A percentile compares a stretch with the other conserved stretches of the same genome.
These are phyloP conservation scores for Datisca glomerata DNA, from an alignment of 306 rosid genomes.

Conservation along the genomic window DNA sequence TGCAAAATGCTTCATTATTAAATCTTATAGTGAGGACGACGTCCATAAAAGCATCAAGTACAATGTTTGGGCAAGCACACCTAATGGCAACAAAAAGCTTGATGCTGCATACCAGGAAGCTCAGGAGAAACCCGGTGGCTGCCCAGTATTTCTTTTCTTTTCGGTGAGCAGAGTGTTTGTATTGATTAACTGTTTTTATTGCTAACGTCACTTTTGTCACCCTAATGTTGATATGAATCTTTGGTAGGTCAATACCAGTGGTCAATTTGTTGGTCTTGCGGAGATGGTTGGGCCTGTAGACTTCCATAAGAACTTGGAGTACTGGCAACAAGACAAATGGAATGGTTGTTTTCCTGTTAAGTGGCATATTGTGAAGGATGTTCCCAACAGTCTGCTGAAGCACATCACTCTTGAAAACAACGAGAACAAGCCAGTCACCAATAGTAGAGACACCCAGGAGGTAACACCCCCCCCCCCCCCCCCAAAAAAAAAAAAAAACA, in stretches of 20 bases:
- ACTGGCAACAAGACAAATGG: slow-evolving; percentile 99
- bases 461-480: too few species aligned
- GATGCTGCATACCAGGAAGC: slow-evolving; percentile 92
- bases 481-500: too few species aligned
- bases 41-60: slow-evolving; percentile 94
- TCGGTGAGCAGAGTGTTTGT: slow-evolving; percentile 36
- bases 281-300: slow-evolving; percentile 96
- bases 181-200: not conserved
- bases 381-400: slow-evolving; percentile 87
- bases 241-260: slow-evolving; percentile 86
- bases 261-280: slow-evolving; percentile 92
- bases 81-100: slow-evolving; percentile 93
- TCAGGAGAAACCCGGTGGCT: slow-evolving; percentile 66
- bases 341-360: slow-evolving; percentile 90
- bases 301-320: slow-evolving; percentile 75
- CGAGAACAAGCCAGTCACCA: slow-evolving; percentile 93
- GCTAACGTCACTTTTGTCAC: not conserved
- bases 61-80: slow-evolving; percentile 97
- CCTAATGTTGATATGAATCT: not conserved
- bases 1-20: slow-evolving; percentile 71
- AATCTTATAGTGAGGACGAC: slow-evolving; percentile 96
- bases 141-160: slow-evolving; percentile 71
- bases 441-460: slow-evolving; percentile 98
- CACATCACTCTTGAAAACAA: slow-evolving; percentile 88
- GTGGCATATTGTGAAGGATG: slow-evolving; percentile 94